Evolutionary conservation across 2,329 filamentous ascomycete genomes (phyloP).

Genomic region (Colletotrichum musicola): DNA sequence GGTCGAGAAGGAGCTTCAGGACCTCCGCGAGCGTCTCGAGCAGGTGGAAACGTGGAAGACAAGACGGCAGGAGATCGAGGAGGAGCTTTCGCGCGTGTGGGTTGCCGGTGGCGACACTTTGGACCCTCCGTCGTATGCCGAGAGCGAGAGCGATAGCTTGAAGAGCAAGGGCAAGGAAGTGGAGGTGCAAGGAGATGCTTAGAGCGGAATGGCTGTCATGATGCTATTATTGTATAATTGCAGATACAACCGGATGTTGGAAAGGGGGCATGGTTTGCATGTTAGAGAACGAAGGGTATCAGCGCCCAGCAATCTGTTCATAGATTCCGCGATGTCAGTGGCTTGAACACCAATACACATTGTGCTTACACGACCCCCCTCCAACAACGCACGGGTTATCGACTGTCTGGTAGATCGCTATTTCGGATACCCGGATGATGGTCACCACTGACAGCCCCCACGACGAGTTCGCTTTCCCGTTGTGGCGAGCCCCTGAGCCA

Average conservation of each 20-base stretch:
- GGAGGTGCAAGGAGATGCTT: slow-evolving; percentile 32
- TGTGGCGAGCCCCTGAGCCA: background rate
- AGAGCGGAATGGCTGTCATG: background rate
- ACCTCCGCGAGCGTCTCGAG: slow-evolving; percentile 82
- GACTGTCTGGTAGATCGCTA: background rate
- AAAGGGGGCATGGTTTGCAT: background rate
- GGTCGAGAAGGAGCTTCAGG: slow-evolving; percentile 90
- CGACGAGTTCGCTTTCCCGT: background rate
- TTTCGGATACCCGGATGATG: background rate
- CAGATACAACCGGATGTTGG: slow-evolving; percentile 13
- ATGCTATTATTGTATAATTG: slow-evolving; percentile 15
- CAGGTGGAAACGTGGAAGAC: slow-evolving; percentile 88
- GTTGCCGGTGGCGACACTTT: slow-evolving; percentile 64
- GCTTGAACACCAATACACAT: slow-evolving; percentile 6
- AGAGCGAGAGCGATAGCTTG: slow-evolving; percentile 39
- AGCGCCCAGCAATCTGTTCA: slow-evolving; percentile 19
- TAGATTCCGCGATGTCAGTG: slow-evolving; percentile 28
- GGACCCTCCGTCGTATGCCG: slow-evolving; percentile 61
- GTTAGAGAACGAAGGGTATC: slow-evolving; percentile 13
- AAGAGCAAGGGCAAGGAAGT: slow-evolving; percentile 34
- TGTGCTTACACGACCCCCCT: background rate
- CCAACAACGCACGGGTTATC: background rate
- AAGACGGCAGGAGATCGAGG: slow-evolving; percentile 83
- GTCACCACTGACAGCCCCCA: background rate
- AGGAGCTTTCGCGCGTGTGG: slow-evolving; percentile 78